Conservation (phyloP, 1,284 basidiomycete species). For the Psilocybe mexicana region DNA sequence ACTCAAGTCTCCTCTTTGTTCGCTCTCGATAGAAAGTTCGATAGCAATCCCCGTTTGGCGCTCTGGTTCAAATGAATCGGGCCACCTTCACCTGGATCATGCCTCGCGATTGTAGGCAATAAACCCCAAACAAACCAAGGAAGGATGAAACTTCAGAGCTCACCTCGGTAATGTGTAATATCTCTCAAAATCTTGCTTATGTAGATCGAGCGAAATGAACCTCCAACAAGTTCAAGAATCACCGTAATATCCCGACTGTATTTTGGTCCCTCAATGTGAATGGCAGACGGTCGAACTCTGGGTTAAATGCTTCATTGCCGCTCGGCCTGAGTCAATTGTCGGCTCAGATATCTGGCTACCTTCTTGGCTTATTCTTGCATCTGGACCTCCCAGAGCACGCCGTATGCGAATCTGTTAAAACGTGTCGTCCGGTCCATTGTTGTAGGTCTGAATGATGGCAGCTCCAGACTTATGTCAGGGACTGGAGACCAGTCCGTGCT, state of each 20-base stretch:
- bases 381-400: not conserved
- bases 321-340: not conserved
- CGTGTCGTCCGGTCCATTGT: conserved; percentile 6
- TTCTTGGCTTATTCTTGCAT: not conserved
- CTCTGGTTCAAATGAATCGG: not conserved
- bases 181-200: conserved; percentile 1
- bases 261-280: not conserved
- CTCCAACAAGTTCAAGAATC: not conserved
- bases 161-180: conserved; percentile 3
- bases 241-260: not conserved
- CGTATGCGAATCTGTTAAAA: not conserved
- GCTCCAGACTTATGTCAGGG: conserved; percentile 5
- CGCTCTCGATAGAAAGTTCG: not conserved
- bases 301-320: not conserved
- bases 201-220: not conserved
- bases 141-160: not conserved
- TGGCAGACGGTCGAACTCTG: not conserved
- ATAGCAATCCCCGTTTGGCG: not conserved
- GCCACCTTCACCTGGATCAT: not conserved
- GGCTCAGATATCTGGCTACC: not conserved
- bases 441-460: not conserved
- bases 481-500: not conserved
- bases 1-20: not conserved
- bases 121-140: not conserved
- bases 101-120: not conserved